Evolutionary conservation across 2,329 filamentous ascomycete species (phyloP), one percentile per base, ranked within the genome.

Genomic region (Phaeosphaeriaceae sp.): DNA sequence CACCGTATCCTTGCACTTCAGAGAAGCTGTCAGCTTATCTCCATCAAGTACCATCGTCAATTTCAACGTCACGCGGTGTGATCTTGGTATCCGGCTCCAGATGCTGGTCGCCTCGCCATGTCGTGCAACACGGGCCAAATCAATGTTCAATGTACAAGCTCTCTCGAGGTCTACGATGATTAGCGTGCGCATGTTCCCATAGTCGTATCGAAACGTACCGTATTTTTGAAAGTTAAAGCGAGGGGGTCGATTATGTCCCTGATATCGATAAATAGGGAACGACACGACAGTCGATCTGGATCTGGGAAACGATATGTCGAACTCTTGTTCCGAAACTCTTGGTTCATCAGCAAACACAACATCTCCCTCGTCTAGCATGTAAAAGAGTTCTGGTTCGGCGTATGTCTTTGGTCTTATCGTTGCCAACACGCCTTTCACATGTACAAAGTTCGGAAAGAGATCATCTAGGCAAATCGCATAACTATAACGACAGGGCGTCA

Each of bases 341-440:
- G 56, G 53, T 22, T 57, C 17, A 20, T 58, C 56, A 5, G 54
- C 54, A 9, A 63, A 41, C n/a, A 67, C 36, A 3, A 67, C 21
- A 44, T 68, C 66, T 2, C 64, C 66, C 50, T 67, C 66, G 22
- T 60, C 63, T n/a, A 68, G 24, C 4, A 68, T 21, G 60, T 62
- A 68, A 1, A 56, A 54, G 1, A 68, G 36, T 47, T 68, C 63
- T 7, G 53, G 56, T 41, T 54, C 19, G 13, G 66, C 63, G 4
- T 48, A 46, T 44, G 1, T 51, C 44, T 31, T 31, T 64, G 5
- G 49, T 22, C 19, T 50, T 36, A 13, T 36, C 27, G 27, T 31
- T 11, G 11, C 11, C 6, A 31, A 11, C 6, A 6, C 27, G 27
- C 6, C 6, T 31, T 31, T 31, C 6, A 11, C 27, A 11, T 31